Base-by-base conservation (phyloP, 305 asterid genomes). In the Striga hermonthica region DNA sequence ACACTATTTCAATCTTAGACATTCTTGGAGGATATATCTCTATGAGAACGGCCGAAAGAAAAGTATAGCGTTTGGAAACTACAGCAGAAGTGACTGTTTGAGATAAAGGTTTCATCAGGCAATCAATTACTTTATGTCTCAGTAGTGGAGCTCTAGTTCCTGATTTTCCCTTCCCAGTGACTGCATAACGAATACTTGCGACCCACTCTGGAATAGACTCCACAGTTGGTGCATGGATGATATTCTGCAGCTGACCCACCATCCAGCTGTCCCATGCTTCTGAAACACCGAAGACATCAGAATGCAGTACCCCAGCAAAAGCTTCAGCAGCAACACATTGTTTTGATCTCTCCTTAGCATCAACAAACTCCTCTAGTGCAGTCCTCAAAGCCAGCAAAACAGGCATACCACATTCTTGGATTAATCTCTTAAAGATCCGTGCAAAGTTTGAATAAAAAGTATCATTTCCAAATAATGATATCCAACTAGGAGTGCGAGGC, bases 321-420 rank as follows among this genome's bases (percentile, higher is more conserved):
- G 87, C 96, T 86, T 94, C 99, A 63, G 99, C 99, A 41, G 99
- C 99, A 78, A 94, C 99, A 81, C 98, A 91, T 76, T 91, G 99
- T 77, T 89, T 91, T 75, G 97, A 80, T 75, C 98, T 88, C 86
- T 91, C 99, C 75, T 83, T 80, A 57, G 99, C 84, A 80, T 80
- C 87, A 68, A 87, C 80, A 77, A 91, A 86, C 75, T 88, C 94
- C 76, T 79, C 84, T 62, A 94, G 70, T 22, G 98, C 80, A 78
- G 70, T 84, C 84, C 76, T 84, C 73, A 91, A 73, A 36, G 96
- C 80, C 67, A 79, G 74, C 72, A 94, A 69, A 80, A 88, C 98
- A 75, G 97, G 86, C 72, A 86, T 67, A 41, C 99, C 99, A 73
- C 99, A 94, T 84, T 90, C 99, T 81, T 94, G 99, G 77, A 84